A percentile compares a stretch with the other conserved stretches of the same genome.
phyloP scores from a whole-genome alignment of 805 yeast species.

The Sugiyamaella qingdaonensis region DNA sequence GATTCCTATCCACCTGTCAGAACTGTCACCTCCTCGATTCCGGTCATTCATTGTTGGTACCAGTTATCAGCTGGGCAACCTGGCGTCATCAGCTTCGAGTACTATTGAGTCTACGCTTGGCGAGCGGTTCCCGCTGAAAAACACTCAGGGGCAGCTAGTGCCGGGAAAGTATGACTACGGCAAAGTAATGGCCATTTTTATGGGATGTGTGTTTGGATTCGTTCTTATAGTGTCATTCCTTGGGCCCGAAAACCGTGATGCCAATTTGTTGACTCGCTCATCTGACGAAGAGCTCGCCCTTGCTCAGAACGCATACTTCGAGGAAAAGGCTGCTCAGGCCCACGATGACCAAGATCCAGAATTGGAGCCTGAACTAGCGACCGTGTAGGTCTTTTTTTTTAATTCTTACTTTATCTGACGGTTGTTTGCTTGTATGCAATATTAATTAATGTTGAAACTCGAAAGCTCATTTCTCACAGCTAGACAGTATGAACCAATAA shows the following conservation, averaged over 20 bases:
- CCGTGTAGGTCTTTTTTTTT: too few relatives aligned
- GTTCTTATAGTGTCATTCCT: conserved; percentile 44
- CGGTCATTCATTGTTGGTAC: conserved; percentile 60
- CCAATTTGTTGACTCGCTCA: conserved; percentile 17
- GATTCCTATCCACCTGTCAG: conserved; percentile 60
- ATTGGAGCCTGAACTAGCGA: too few relatives aligned
- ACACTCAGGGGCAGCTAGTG: conserved; percentile 31
- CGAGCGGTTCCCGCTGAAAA: conserved; percentile 49
- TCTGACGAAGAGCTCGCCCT: conserved; percentile 17
- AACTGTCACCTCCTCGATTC: conserved; percentile 60
- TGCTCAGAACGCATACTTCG: conserved; percentile 9
- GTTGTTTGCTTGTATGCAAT: too few relatives aligned
- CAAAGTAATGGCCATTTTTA: conserved; percentile 65
- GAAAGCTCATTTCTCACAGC: too few relatives aligned
- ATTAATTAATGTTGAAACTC: too few relatives aligned
- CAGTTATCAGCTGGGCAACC: conserved; percentile 67
- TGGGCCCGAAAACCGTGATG: conserved; percentile 51
- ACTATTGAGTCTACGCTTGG: conserved; percentile 68
- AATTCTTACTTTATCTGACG: too few relatives aligned
- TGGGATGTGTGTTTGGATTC: conserved; percentile 59
- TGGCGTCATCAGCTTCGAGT: conserved; percentile 65
- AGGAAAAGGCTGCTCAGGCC: conserved; percentile 8
- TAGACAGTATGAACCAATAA: too few relatives aligned
- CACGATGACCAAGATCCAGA: conserved; percentile 2
- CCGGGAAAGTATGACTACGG: conserved; percentile 51